Conservation (phyloP, 2,329 filamentous ascomycete genomes). For the Fusarium veterinarium region DNA sequence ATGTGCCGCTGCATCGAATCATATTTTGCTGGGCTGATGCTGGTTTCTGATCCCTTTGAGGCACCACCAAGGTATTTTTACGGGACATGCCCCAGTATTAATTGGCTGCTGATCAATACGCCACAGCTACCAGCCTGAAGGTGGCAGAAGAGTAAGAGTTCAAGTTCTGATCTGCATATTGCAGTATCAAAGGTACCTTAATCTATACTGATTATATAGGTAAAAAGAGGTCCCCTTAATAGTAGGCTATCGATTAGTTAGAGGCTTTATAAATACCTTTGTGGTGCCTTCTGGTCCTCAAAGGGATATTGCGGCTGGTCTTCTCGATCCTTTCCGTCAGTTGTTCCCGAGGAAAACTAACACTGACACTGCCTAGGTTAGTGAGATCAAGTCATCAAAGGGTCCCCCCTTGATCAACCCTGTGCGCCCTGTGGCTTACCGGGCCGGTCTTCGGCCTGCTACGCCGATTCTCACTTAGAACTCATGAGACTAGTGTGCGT, state of each 20-base stretch:
- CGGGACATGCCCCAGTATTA: too few relatives aligned
- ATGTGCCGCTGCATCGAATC: slow-evolving; percentile 33
- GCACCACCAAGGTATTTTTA: too few relatives aligned
- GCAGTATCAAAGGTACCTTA: too few relatives aligned
- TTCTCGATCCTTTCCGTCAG: slow-evolving; percentile 25
- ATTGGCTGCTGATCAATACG: too few relatives aligned
- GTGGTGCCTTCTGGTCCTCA: too few relatives aligned
- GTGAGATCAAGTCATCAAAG: slow-evolving; percentile 25
- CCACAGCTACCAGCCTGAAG: too few relatives aligned
- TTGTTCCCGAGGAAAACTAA: slow-evolving; percentile 16
- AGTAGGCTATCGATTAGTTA: too few relatives aligned
- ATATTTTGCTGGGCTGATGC: slow-evolving; percentile 28
- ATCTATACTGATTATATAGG: too few relatives aligned
- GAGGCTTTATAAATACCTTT: too few relatives aligned
- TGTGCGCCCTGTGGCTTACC: slow-evolving; percentile 22
- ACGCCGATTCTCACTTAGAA: slow-evolving; percentile 21
- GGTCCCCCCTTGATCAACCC: slow-evolving; percentile 9
- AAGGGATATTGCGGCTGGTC: not conserved
- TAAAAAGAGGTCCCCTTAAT: too few relatives aligned
- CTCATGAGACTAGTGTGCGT: slow-evolving; percentile 21
- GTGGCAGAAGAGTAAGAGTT: too few relatives aligned
- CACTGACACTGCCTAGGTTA: not conserved
- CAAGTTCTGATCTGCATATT: too few relatives aligned
- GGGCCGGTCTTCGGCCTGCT: slow-evolving; percentile 31
- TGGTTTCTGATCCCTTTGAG: not conserved